These are phyloP conservation scores for Magnaporthiopsis rhizophila DNA, from an alignment of 2,329 filamentous ascomycete genomes.

Conservation along the genomic window DNA sequence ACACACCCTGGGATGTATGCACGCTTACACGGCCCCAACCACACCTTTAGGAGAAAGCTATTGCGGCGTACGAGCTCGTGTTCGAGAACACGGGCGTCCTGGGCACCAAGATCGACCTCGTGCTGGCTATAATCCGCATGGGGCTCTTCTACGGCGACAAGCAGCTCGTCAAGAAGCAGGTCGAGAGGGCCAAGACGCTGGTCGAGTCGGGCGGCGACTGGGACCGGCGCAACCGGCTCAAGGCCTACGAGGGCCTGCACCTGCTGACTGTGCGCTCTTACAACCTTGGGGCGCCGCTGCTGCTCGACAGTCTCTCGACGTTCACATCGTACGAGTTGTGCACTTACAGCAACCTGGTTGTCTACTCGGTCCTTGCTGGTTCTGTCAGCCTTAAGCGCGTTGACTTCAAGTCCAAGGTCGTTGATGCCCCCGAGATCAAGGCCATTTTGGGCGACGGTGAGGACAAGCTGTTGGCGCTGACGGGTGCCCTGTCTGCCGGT, in stretches of 20 bases:
- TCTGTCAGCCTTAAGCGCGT: conserved; percentile 92
- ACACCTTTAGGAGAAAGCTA: conserved; percentile 71
- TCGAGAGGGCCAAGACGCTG: conserved; percentile 80
- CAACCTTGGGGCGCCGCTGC: conserved; percentile 78
- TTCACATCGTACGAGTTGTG: conserved; percentile 99
- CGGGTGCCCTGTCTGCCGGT: conserved; percentile 72
- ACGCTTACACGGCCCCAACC: conserved; percentile 13
- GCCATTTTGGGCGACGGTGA: conserved; percentile 87
- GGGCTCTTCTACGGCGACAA: conserved; percentile 95
- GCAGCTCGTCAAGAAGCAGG: conserved; percentile 82
- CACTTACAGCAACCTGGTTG: conserved; percentile 88
- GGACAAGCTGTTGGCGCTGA: conserved; percentile 76
- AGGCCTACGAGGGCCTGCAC: conserved; percentile 95
- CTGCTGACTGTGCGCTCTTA: conserved; percentile 89
- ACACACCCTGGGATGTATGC: not conserved
- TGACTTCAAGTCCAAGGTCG: conserved; percentile 98
- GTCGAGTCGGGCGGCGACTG: conserved; percentile 96
- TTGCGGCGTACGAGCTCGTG: conserved; percentile 83
- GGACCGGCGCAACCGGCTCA: conserved; percentile 95
- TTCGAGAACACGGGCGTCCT: conserved; percentile 97
- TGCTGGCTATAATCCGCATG: conserved; percentile 91
- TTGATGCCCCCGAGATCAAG: conserved; percentile 96
- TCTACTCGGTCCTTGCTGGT: conserved; percentile 91
- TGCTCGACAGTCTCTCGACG: conserved; percentile 94
- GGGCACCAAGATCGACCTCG: conserved; percentile 93